These are phyloP conservation scores for Rosa hybrid DNA, from an alignment of 331 rosid genomes.

Conservation along the genomic window DNA sequence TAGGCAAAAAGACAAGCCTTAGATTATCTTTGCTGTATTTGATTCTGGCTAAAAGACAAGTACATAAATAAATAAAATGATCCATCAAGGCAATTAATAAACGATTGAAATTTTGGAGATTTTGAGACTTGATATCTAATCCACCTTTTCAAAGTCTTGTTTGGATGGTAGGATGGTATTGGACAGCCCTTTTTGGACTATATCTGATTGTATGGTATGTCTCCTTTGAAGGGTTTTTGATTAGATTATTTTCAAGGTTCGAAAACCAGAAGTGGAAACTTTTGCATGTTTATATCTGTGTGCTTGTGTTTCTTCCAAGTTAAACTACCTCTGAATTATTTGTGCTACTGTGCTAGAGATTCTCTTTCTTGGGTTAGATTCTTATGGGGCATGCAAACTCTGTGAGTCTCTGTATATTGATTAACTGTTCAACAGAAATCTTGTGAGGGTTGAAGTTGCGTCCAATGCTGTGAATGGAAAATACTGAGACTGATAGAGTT, in stretches of 20 bases:
- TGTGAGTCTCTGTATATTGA: not conserved
- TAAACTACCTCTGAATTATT: not conserved
- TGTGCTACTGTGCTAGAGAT: not conserved
- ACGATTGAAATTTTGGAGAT: not conserved
- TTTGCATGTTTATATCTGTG: not conserved
- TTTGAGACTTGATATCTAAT: not conserved
- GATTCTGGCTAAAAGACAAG: slow-evolving; percentile 37
- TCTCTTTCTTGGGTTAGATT: not conserved
- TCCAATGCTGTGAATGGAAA: not conserved
- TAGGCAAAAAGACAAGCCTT: slow-evolving; percentile 41
- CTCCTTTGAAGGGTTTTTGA: slow-evolving; percentile 1
- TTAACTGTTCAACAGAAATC: not conserved
- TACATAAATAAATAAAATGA: not conserved
- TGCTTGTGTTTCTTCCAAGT: not conserved
- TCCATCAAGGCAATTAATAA: not conserved
- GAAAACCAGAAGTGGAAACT: not conserved
- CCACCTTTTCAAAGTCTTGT: slow-evolving; percentile 6
- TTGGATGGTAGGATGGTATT: not conserved
- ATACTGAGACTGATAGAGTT: not conserved
- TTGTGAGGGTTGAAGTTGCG: not conserved
- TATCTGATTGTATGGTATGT: not conserved
- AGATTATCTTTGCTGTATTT: slow-evolving; percentile 29
- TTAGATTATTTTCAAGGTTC: not conserved
- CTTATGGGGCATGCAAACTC: not conserved
- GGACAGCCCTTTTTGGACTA: not conserved